phyloP scores from a whole-genome alignment of 495 filamentous ascomycete species.

The Bryoglossum gracile region DNA sequence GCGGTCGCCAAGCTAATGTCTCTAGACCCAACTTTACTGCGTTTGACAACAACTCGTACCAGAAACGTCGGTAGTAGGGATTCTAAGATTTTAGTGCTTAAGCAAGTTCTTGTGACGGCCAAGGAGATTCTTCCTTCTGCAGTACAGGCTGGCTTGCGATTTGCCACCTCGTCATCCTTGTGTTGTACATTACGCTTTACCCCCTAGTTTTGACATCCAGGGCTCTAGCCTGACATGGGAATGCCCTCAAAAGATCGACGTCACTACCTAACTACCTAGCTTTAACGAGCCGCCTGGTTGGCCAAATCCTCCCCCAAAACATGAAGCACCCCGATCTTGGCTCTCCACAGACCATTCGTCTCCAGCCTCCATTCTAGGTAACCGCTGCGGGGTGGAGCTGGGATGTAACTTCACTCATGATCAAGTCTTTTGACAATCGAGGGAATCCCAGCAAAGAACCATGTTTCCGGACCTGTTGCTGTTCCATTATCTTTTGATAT shows the following conservation, averaged over 20 bases:
- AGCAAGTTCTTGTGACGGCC: not conserved
- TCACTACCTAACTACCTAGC: too few relatives aligned
- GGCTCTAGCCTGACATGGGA: not conserved
- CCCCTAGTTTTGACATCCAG: not conserved
- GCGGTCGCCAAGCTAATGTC: not conserved
- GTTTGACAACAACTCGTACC: not conserved
- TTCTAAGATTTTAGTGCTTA: not conserved
- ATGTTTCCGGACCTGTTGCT: not conserved
- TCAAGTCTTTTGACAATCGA: not conserved
- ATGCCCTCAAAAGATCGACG: slow-evolving; percentile 20
- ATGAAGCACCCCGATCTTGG: not conserved
- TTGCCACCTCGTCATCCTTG: slow-evolving; percentile 14
- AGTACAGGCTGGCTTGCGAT: not conserved
- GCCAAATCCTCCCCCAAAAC: not conserved
- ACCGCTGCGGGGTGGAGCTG: not conserved
- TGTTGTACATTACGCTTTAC: not conserved
- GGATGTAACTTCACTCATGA: not conserved
- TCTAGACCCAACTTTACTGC: not conserved
- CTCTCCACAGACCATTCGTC: not conserved
- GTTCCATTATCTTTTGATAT: not conserved
- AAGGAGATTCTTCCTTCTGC: not conserved
- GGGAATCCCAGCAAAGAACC: not conserved
- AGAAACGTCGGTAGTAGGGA: not conserved
- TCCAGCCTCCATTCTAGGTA: too few relatives aligned
- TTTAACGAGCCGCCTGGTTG: not conserved